Percentiles rank a stretch among this genome's conserved stretches.
Evolutionary conservation across 2,329 filamentous ascomycete genomes (phyloP).

Genomic region (Thelonectria blattea): DNA sequence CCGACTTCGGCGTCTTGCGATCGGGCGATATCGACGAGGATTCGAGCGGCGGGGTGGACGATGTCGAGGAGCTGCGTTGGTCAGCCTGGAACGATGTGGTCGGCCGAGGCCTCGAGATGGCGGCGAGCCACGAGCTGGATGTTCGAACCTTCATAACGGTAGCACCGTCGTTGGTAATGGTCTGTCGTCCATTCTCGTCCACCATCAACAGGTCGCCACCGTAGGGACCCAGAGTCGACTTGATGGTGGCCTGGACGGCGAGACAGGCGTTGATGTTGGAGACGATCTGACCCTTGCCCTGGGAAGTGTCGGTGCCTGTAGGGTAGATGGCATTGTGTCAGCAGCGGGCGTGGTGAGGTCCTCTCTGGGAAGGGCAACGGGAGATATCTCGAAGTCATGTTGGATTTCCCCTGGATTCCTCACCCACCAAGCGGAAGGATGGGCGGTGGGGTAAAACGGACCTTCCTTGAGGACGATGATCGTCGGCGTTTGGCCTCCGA

Average conservation of each 20-base stretch:
- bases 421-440: conserved; percentile 35
- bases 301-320: conserved; percentile 92
- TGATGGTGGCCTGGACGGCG: conserved; percentile 93
- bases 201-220: conserved; percentile 96
- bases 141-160: conserved; percentile 92
- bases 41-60: conserved; percentile 94
- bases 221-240: conserved; percentile 94
- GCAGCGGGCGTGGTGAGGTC: conserved; percentile 1
- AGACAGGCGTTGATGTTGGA: conserved; percentile 99
- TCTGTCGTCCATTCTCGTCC: conserved; percentile 93
- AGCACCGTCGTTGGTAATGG: conserved; percentile 98
- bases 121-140: not conserved
- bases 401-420: conserved; percentile 28
- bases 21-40: conserved; percentile 96
- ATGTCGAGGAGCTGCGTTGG: conserved; percentile 84
- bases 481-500: conserved; percentile 95
- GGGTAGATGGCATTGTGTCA: conserved; percentile 22
- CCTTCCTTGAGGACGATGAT: conserved; percentile 98
- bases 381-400: conserved; percentile 17
- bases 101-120: not conserved
- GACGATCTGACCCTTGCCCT: conserved; percentile 94
- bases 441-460: conserved; percentile 60
- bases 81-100: conserved; percentile 6
- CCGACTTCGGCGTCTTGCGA: conserved; percentile 99
- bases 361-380: conserved; percentile 13